Base-by-base conservation (phyloP, 2,329 filamentous ascomycete genomes). In the Arthrinium phaeospermum region DNA sequence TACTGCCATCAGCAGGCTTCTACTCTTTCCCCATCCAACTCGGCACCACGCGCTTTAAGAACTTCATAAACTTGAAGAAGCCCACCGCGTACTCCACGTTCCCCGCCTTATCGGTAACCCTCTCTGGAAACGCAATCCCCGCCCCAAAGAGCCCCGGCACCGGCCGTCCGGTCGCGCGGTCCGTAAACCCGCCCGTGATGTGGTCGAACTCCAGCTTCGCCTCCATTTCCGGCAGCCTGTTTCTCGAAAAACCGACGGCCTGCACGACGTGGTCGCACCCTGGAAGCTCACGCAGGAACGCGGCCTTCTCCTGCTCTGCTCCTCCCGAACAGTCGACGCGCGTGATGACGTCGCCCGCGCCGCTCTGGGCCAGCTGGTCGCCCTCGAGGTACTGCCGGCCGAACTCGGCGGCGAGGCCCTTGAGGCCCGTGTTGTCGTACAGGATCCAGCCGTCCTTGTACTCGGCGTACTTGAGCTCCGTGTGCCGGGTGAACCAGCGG, bases 61-160 rank as follows among this genome's bases (percentile, higher is more conserved):
- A 91, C 67, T 86, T 89, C 89, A 91, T 91, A 75, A 92, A 92
- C 80, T 92, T 92, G 77, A 85, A 90, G 77, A 91, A 87, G 0
- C 90, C 90, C 69, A 92, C 90, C 0, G 89, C 88, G 76, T 86
- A 84, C 80, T 91, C 90, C 10, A 89, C 86, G 78, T 91, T 91
- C 0, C 90, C 89, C 53, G 86, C 81, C 0, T 89, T 90, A 81
- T 92, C 90, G 12, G 85, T 85, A 7, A 91, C 89, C 34, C 84
- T 82, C 77, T 91, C 88, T 0, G 90, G 90, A 76, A 88, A 92
- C 0, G 90, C 90, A 75, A 92, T 92, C 0, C 90, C 90, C 0
- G 89, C 90, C 3, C 88, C 90, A 77, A 87, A 90, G 24, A 91
- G 76, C 0, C 89, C 88, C 1, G 85, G 86, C 27, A 91, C 79